Conservation (phyloP, 1,139 yeast species). For the Nematodospora anomalae region DNA sequence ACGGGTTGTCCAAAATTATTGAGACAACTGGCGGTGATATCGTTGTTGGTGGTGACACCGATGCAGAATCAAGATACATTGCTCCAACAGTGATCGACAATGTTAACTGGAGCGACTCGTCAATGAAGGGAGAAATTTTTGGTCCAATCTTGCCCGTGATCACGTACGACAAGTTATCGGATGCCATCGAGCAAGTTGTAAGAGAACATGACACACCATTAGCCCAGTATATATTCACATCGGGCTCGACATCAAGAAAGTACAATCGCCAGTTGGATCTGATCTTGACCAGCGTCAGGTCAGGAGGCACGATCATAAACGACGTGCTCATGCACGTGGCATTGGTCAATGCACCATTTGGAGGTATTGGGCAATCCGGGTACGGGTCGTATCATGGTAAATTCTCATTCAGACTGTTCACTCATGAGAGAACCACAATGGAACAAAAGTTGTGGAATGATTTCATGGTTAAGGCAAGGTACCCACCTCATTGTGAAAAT, state of each 20-base stretch:
- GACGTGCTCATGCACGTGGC: conserved; percentile 76
- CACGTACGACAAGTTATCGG: conserved; percentile 48
- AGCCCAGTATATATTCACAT: conserved; percentile 75
- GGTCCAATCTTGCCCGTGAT: conserved; percentile 85
- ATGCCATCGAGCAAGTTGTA: conserved; percentile 50
- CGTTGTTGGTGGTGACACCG: conserved; percentile 57
- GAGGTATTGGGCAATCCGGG: conserved; percentile 89
- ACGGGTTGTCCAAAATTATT: conserved; percentile 49
- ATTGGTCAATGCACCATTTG: conserved; percentile 77
- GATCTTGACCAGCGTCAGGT: conserved; percentile 57
- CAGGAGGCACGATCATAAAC: conserved; percentile 74
- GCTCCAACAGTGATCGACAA: conserved; percentile 74
- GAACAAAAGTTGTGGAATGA: conserved; percentile 73
- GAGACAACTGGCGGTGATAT: conserved; percentile 56
- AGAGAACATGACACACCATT: conserved; percentile 78
- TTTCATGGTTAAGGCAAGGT: conserved; percentile 54
- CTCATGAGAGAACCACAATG: conserved; percentile 72
- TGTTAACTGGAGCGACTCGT: conserved; percentile 62
- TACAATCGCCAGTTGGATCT: conserved; percentile 50
- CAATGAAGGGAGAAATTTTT: conserved; percentile 78
- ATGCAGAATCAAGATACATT: conserved; percentile 49
- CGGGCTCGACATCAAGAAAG: conserved; percentile 31
- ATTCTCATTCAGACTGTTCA: conserved; percentile 68
- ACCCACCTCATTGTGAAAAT: conserved; percentile 58
- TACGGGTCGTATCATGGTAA: conserved; percentile 79